phyloP scores from a whole-genome alignment of 345 rosid species.

The Salix viminalis region DNA sequence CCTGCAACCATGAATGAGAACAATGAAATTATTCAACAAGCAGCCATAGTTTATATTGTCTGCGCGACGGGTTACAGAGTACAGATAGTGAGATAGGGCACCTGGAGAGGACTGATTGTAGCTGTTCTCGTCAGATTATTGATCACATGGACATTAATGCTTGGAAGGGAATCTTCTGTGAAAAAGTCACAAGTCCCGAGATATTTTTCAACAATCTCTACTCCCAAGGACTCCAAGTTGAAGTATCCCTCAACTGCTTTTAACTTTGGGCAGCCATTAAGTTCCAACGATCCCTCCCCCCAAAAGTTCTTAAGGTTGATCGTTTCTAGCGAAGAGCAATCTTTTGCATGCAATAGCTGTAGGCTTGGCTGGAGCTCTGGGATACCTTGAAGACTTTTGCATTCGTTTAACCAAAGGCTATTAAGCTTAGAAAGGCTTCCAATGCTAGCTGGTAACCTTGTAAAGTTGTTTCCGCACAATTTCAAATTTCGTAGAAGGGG shows the following conservation, averaged over 20 bases:
- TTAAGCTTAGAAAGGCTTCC: neutral
- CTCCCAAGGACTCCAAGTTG: conserved; percentile 11
- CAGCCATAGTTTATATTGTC: too few relatives aligned
- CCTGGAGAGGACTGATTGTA: conserved; percentile 10
- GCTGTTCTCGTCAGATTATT: conserved; percentile 1
- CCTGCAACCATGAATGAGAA: neutral
- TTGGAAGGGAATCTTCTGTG: neutral
- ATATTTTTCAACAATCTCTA: neutral
- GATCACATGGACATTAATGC: neutral
- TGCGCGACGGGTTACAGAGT: too few relatives aligned
- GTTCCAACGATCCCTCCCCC: neutral
- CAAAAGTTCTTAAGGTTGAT: conserved; percentile 2
- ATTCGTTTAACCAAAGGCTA: neutral
- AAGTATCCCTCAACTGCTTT: conserved; percentile 6
- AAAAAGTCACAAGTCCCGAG: neutral
- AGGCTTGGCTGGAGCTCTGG: conserved; percentile 13
- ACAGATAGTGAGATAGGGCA: neutral
- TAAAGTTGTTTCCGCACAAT: conserved; percentile 14
- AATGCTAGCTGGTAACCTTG: conserved; percentile 6
- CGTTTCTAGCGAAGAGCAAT: neutral
- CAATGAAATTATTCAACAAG: too few relatives aligned
- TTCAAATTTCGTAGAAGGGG: neutral
- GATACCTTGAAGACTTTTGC: neutral
- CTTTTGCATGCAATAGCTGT: neutral
- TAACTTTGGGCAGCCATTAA: conserved; percentile 1